Conservation (phyloP, 768 basidiomycete species). For the Lactarius vividus region DNA sequence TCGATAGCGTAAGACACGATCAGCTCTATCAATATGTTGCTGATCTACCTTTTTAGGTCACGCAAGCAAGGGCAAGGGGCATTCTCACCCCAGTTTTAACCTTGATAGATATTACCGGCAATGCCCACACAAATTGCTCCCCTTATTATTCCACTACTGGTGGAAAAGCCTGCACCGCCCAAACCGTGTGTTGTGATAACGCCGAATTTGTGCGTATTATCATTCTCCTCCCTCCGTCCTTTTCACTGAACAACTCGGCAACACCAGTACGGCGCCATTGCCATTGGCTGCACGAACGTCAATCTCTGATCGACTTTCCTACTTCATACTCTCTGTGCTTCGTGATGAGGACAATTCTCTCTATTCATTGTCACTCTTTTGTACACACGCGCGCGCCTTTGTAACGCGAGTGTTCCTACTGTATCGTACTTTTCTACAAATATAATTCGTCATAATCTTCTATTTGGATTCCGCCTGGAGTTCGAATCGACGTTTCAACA, state of each 20-base stretch:
- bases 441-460: background rate
- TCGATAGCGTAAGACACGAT: background rate
- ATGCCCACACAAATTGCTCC: background rate
- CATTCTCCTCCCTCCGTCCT: background rate
- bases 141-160: background rate
- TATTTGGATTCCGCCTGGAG: background rate
- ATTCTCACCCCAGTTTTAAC: background rate
- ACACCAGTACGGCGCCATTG: background rate
- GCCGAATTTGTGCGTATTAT: background rate
- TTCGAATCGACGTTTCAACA: background rate
- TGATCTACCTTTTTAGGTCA: background rate
- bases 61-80: background rate
- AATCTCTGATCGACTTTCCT: background rate
- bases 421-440: background rate
- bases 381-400: background rate
- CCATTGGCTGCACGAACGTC: background rate
- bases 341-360: constrained; percentile 8
- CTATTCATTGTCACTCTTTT: constrained; percentile 21
- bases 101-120: too few relatives aligned
- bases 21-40: background rate
- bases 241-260: background rate
- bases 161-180: background rate
- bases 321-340: background rate
- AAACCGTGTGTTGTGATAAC: background rate
- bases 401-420: background rate